A percentile compares a stretch with the other conserved stretches of the same genome.
Evolutionary conservation across 106 monocot species (phyloP).

Genomic region (Dioscorea dumetorum): DNA sequence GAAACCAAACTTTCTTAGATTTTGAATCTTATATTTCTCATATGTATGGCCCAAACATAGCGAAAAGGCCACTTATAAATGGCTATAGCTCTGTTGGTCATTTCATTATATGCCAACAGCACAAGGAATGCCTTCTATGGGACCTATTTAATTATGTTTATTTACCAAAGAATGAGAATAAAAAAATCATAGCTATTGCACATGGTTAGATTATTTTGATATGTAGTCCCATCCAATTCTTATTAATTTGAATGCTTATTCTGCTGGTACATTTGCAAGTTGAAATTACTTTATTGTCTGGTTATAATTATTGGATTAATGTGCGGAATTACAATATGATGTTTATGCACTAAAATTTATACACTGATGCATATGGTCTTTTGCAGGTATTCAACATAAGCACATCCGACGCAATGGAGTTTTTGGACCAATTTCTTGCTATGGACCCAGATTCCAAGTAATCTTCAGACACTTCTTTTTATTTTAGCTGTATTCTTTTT

Average conservation of each 20-base stretch:
- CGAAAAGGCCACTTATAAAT: too few species aligned
- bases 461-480: background rate
- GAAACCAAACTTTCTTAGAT: background rate
- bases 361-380: background rate
- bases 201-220: too few species aligned
- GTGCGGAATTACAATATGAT: background rate
- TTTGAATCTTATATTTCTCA: too few species aligned
- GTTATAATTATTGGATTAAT: background rate
- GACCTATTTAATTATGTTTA: too few species aligned
- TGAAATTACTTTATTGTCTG: background rate
- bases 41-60: too few species aligned
- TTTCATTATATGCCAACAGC: too few species aligned
- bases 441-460: constrained; percentile 72
- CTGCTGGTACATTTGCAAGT: background rate
- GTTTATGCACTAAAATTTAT: background rate
- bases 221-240: too few species aligned
- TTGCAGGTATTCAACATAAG: constrained; percentile 44
- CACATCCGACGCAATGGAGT: constrained; percentile 58
- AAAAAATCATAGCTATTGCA: too few species aligned
- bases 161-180: too few species aligned
- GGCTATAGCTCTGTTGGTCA: too few species aligned
- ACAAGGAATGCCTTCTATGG: too few species aligned
- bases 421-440: constrained; percentile 52
- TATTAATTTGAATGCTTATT: too few species aligned
- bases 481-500: background rate